Conservation (phyloP, 1,284 basidiomycete genomes). For the Uromyces viciae-fabae region DNA sequence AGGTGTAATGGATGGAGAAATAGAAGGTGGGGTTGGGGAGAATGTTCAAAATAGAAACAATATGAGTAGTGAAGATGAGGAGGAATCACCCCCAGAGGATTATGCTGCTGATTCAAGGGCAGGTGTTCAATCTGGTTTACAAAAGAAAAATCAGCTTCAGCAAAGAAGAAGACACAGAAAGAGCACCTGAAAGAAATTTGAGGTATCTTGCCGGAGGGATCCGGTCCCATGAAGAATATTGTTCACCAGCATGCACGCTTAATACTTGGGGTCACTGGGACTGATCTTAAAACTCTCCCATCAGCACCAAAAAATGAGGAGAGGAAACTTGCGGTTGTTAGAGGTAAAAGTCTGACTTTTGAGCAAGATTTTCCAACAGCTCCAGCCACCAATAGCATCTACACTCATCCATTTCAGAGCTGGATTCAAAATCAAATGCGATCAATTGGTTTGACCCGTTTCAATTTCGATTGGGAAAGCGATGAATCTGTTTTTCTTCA, state of each 20-base stretch:
- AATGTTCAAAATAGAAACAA: neutral
- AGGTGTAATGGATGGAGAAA: neutral
- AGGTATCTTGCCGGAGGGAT: neutral
- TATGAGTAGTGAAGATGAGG: neutral
- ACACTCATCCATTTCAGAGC: neutral
- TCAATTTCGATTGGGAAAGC: slow-evolving; percentile 15
- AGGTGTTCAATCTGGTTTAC: neutral
- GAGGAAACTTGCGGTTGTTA: neutral
- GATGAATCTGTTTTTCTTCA: slow-evolving; percentile 5
- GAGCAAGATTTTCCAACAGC: neutral
- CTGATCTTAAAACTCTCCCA: neutral
- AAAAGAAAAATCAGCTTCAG: neutral
- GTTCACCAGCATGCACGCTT: neutral
- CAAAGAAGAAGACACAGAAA: slow-evolving; percentile 9
- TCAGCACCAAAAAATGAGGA: neutral
- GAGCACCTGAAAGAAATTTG: neutral
- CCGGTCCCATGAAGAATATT: slow-evolving; percentile 4
- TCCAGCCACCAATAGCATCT: neutral
- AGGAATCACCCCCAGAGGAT: neutral
- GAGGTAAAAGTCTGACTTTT: neutral
- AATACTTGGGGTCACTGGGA: neutral
- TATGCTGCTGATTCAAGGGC: slow-evolving; percentile 5
- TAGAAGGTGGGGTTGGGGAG: neutral
- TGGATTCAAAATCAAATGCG: slow-evolving; percentile 13
- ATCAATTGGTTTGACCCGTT: neutral